Evolutionary conservation across 371 early-diverging fungal species (phyloP).

Genomic region (Sporodiniella umbellata): DNA sequence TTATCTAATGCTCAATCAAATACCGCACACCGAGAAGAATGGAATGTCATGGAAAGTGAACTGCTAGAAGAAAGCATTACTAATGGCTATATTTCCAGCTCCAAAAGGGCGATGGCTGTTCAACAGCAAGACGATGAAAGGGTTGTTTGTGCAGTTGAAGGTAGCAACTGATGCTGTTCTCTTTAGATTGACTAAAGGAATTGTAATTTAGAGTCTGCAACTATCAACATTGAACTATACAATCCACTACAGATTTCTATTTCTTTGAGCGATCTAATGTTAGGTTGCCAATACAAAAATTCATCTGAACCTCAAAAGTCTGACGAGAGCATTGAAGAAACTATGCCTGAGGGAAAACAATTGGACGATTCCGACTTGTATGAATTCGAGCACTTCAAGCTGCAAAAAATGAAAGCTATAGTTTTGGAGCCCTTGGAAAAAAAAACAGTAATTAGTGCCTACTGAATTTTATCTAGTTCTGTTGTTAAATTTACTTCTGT

Average conservation of each 20-base stretch:
- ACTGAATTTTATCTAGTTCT: too few relatives aligned
- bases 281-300: constrained; percentile 58
- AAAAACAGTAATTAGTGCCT: constrained; percentile 46
- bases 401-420: constrained; percentile 49
- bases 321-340: neutral
- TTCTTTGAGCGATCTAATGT: constrained; percentile 53
- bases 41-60: constrained; percentile 62
- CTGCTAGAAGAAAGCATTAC: constrained; percentile 51
- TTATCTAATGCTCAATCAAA: constrained; percentile 46
- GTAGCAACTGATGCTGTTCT: constrained; percentile 20
- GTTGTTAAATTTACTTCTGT: neutral
- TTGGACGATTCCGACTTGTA: constrained; percentile 21
- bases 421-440: constrained; percentile 53
- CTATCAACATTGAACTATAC: constrained; percentile 55
- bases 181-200: neutral
- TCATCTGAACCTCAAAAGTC: constrained; percentile 25
- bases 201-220: constrained; percentile 57
- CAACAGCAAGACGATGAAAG: constrained; percentile 52
- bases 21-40: constrained; percentile 48
- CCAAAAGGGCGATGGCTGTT: constrained; percentile 37
- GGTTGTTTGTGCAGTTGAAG: constrained; percentile 69
- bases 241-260: constrained; percentile 69
- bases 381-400: constrained; percentile 46
- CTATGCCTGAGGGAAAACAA: constrained; percentile 29
- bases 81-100: constrained; percentile 32